phyloP scores from a whole-genome alignment of 352 stramenopile genomes.

The Globisporangium lucens region DNA sequence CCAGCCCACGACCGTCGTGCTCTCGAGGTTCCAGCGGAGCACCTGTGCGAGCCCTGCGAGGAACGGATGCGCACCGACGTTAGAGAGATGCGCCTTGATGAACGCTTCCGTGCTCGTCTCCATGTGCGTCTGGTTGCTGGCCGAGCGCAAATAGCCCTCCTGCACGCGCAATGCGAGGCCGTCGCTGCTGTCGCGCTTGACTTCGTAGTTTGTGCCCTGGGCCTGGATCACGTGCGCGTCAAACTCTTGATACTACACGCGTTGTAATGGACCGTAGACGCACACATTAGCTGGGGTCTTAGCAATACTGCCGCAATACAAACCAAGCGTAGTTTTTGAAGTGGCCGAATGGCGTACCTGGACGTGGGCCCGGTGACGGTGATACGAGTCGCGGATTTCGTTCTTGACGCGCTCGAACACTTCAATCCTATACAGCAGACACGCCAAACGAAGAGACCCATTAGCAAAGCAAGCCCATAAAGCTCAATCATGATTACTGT shows the following conservation, averaged over 20 bases:
- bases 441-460: not conserved
- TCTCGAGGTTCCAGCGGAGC: constrained; percentile 63
- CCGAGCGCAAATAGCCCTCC: constrained; percentile 42
- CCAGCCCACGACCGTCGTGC: constrained; percentile 63
- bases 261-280: not conserved
- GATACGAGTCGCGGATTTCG: constrained; percentile 54
- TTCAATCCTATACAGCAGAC: constrained; percentile 42
- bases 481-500: constrained; percentile 1
- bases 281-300: not conserved
- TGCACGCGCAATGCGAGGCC: constrained; percentile 37
- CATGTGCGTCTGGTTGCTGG: constrained; percentile 33
- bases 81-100: constrained; percentile 35
- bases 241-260: constrained; percentile 53
- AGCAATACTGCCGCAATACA: not conserved
- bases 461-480: not conserved
- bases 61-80: constrained; percentile 71
- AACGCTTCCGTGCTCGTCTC: constrained; percentile 42
- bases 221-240: constrained; percentile 28
- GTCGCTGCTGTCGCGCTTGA: constrained; percentile 23
- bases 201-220: constrained; percentile 59
- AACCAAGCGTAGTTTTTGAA: not conserved
- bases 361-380: constrained; percentile 40
- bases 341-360: constrained; percentile 23
- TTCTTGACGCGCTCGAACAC: constrained; percentile 65
- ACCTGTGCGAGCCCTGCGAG: constrained; percentile 50